These are phyloP conservation scores for Pseudogymnoascus sp. DNA, from an alignment of 2,329 filamentous ascomycete genomes.

Conservation along the genomic window DNA sequence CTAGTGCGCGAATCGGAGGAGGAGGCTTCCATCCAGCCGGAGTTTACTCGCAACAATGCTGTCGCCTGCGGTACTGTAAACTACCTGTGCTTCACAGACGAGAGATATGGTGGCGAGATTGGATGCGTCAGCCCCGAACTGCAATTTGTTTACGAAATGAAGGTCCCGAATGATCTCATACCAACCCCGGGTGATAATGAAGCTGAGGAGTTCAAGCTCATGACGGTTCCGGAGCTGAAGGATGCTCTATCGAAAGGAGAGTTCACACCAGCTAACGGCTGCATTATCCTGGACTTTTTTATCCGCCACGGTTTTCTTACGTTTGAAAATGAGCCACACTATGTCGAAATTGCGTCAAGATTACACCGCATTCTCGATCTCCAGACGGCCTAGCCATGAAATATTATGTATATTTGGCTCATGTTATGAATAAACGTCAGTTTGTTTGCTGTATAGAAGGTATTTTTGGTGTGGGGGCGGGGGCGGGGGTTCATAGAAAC, in stretches of 20 bases:
- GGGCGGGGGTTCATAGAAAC: no score
- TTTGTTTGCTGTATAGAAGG: no score
- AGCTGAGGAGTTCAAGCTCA: constrained; percentile 25
- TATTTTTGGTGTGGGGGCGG: no score
- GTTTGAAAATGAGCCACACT: constrained; percentile 23
- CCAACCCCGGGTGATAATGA: constrained; percentile 25
- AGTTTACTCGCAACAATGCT: constrained; percentile 17
- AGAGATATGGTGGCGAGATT: not conserved
- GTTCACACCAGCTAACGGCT: constrained; percentile 28
- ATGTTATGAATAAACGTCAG: no score
- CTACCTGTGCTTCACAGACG: constrained; percentile 15
- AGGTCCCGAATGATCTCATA: constrained; percentile 19
- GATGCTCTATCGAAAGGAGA: constrained; percentile 20
- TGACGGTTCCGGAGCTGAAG: constrained; percentile 22
- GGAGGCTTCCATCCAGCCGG: constrained; percentile 20
- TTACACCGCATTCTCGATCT: constrained; percentile 24
- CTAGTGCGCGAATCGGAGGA: constrained; percentile 25
- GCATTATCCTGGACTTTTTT: constrained; percentile 29
- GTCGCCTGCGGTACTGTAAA: constrained; percentile 17
- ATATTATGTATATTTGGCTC: no score
- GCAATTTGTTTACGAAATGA: constrained; percentile 29
- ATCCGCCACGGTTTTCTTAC: constrained; percentile 27
- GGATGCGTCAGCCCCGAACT: constrained; percentile 12
- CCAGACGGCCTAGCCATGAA: not conserved
- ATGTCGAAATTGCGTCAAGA: constrained; percentile 25